Conservation (phyloP, 116 monocot species). For the Papilionanthe hybrid region DNA sequence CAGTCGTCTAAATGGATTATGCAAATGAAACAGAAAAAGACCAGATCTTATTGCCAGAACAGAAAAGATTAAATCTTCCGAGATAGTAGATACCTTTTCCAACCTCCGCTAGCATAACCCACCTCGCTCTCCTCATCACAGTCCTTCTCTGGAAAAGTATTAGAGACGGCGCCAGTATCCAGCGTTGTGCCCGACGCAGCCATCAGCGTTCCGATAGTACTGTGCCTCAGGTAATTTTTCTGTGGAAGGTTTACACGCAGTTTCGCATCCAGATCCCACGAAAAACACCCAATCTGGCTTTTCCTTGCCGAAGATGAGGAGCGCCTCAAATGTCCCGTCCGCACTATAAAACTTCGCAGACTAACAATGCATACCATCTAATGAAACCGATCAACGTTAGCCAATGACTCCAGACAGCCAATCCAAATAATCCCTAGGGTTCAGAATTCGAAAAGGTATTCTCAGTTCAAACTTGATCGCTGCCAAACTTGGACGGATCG, state of each 20-base stretch:
- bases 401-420: background rate
- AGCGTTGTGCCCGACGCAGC: constrained; percentile 35
- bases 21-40: constrained; percentile 3
- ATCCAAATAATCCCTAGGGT: background rate
- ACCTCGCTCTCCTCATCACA: constrained; percentile 30
- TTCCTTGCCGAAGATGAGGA: constrained; percentile 12
- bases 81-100: constrained; percentile 52
- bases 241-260: constrained; percentile 7
- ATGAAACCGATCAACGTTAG: background rate
- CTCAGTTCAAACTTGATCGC: background rate
- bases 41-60: no score
- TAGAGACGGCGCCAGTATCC: constrained; percentile 14
- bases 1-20: background rate
- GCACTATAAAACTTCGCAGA: constrained; percentile 30
- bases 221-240: constrained; percentile 20
- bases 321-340: constrained; percentile 18
- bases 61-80: background rate
- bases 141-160: constrained; percentile 27
- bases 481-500: background rate
- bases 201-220: constrained; percentile 40
- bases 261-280: constrained; percentile 28
- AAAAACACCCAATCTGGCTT: constrained; percentile 13
- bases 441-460: background rate
- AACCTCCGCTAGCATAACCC: constrained; percentile 50
- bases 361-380: constrained; percentile 71